Evolutionary conservation across 305 asterid species (phyloP).

Genomic region (Fraxinus sp.): DNA sequence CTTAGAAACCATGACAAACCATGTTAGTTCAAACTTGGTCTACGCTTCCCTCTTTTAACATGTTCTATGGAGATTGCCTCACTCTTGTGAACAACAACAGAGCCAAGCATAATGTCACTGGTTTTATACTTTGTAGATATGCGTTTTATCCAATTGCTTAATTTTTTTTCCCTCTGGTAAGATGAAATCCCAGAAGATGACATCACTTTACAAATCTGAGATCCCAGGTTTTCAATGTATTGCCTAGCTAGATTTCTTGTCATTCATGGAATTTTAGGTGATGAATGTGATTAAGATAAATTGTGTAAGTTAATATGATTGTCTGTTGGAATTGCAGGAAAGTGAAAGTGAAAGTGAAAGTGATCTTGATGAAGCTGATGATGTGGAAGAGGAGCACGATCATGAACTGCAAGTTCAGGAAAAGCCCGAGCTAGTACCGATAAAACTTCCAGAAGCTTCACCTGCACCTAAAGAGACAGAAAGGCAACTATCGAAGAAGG

Average conservation of each 20-base stretch:
- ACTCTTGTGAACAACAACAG: background rate
- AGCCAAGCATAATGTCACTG: background rate
- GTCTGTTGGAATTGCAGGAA: conserved; percentile 34
- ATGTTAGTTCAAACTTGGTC: background rate
- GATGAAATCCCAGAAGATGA: background rate
- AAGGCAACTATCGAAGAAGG: conserved; percentile 91
- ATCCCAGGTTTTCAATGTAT: background rate
- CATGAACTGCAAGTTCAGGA: conserved; percentile 14
- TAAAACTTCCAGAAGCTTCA: conserved; percentile 43
- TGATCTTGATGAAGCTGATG: conserved; percentile 62
- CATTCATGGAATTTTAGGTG: background rate
- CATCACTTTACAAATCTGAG: background rate
- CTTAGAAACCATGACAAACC: background rate
- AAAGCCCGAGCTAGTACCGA: conserved; percentile 32
- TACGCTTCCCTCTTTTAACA: background rate
- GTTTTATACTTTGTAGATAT: background rate
- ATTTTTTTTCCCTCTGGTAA: background rate
- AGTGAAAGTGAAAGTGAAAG: conserved; percentile 43
- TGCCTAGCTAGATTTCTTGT: background rate
- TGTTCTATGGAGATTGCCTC: background rate
- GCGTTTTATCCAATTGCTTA: background rate
- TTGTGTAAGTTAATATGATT: background rate
- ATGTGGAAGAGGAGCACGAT: conserved; percentile 38
- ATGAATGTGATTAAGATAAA: background rate
- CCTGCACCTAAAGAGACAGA: conserved; percentile 72